Evolutionary conservation across 306 rosid genomes (phyloP), one percentile per base, ranked within the genome.

Genomic region (Cucumis cinereus): DNA sequence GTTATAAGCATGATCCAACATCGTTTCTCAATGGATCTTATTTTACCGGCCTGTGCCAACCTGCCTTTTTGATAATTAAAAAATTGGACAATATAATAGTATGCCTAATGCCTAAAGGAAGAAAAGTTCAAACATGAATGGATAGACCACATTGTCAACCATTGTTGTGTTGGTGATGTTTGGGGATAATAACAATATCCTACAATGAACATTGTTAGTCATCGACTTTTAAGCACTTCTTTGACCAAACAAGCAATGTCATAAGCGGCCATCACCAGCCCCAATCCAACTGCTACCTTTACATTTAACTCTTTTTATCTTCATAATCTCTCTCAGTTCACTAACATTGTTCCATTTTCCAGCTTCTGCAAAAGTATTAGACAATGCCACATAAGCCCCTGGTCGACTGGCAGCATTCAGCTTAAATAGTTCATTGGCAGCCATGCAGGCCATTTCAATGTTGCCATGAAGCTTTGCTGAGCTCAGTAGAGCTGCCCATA

Each of bases 401-500:
- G 97, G 97, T 58, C 93, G 83, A 74, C 78, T 80, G 54, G 81
- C 45, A 7, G 87, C 82, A 54, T 88, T 91, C 83, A 89, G 69
- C 86, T 83, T 91, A 80, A 93, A 93, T 77, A 93, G 87, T 79
- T 93, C 96, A 45, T 77, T 64, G 74, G 93, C 93, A 68, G 96
- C 91, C 57, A 81, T 52, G 58, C 79, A 85, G 43, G 97, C 98
- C 89, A 91, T 88, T 83, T 88, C 96, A 54, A 77, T 74, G 68
- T 89, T 66, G 17, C 94, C 95, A 69, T 94, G 96, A 40, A 91
- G 84, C 76, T 87, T 86, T 78, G 94, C 90, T 0, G 98, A 88
- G 86, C 97, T 86, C 71, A 94, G 91, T 68, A 94, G 84, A 78
- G 97, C 91, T 30, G 96, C 88, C 96, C 98, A 91, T 72, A 94